Percentiles rank a stretch among this genome's conserved stretches.
phyloP scores from a whole-genome alignment of 805 yeast genomes.

The Isabelozyma heimii region DNA sequence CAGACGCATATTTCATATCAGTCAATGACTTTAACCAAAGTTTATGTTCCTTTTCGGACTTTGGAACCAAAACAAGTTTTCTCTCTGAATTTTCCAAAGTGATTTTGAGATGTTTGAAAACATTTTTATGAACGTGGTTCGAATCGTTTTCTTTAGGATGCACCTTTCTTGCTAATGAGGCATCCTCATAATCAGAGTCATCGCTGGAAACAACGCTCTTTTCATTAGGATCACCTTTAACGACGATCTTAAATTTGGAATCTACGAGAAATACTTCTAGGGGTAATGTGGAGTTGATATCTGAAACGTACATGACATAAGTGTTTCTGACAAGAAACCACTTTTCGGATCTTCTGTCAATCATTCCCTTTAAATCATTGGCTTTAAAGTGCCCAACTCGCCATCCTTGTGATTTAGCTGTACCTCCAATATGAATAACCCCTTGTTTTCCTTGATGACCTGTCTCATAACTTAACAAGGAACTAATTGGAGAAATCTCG shows the following conservation, averaged over 20 bases:
- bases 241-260: slow-evolving; percentile 56
- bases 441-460: slow-evolving; percentile 91
- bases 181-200: slow-evolving; percentile 46
- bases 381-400: slow-evolving; percentile 84
- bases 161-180: slow-evolving; percentile 21
- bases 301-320: slow-evolving; percentile 81
- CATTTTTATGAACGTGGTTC: slow-evolving; percentile 33
- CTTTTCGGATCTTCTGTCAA: slow-evolving; percentile 83
- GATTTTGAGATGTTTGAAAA: slow-evolving; percentile 51
- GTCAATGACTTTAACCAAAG: slow-evolving; percentile 76
- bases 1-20: slow-evolving; percentile 62
- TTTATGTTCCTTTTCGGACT: slow-evolving; percentile 59
- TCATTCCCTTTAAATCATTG: slow-evolving; percentile 80
- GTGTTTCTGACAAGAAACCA: slow-evolving; percentile 90
- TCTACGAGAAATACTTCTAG: slow-evolving; percentile 93
- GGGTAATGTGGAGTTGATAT: slow-evolving; percentile 81
- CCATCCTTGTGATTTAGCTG: slow-evolving; percentile 93
- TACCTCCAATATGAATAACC: slow-evolving; percentile 69
- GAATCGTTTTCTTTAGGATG: neutral
- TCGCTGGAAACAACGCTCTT: slow-evolving; percentile 25
- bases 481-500: slow-evolving; percentile 86
- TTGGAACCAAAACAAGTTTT: slow-evolving; percentile 68
- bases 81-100: slow-evolving; percentile 74
- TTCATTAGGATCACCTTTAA: slow-evolving; percentile 37
- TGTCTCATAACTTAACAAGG: slow-evolving; percentile 76